Conservation (phyloP, 768 basidiomycete species). For the Podaxis sp. region DNA sequence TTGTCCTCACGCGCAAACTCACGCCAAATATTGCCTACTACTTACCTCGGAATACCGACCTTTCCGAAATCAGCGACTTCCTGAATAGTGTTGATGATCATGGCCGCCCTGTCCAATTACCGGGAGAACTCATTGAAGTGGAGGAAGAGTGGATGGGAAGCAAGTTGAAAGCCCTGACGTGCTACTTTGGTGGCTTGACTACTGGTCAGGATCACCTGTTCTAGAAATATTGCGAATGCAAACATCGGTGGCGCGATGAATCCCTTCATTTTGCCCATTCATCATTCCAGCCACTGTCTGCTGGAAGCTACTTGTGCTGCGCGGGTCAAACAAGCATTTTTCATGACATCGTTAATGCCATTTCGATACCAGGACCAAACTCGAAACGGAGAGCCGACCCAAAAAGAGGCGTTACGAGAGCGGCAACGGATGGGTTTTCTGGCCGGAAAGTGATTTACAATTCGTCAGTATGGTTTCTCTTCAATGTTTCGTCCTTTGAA, state of each 20-base stretch:
- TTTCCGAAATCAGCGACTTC: conserved; percentile 66
- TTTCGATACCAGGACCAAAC: not conserved
- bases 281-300: not conserved
- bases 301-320: not conserved
- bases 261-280: not conserved
- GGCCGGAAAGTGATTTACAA: not conserved
- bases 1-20: conserved; percentile 65
- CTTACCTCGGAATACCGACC: conserved; percentile 76
- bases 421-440: not conserved
- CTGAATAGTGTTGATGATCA: conserved; percentile 18
- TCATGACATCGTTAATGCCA: not conserved
- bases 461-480: no score
- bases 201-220: conserved; percentile 67
- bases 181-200: conserved; percentile 88
- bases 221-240: conserved; percentile 22
- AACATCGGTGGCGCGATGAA: not conserved
- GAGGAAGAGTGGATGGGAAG: conserved; percentile 97
- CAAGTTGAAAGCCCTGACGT: conserved; percentile 92
- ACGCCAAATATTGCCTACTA: conserved; percentile 88
- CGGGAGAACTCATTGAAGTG: conserved; percentile 72
- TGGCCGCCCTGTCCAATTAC: not conserved
- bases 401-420: not conserved
- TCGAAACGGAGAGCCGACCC: not conserved
- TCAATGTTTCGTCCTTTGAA: no score
- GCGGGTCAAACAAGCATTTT: not conserved